Conservation (phyloP, 768 basidiomycete genomes). For the Russula vinacea region DNA sequence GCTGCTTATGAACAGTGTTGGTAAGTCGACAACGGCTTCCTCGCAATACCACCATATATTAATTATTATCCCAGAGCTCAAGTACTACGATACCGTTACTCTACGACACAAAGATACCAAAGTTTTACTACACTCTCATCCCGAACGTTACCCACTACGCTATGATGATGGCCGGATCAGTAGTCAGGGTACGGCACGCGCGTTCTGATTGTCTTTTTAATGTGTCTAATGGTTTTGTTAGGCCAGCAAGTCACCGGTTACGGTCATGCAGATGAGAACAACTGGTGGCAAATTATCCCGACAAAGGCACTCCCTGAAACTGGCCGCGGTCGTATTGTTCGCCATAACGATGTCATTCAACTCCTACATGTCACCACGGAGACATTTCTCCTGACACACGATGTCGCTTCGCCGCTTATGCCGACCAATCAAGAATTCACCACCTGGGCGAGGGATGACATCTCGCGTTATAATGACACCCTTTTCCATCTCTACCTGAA, state of each 20-base stretch:
- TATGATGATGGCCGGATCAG: conserved; percentile 96
- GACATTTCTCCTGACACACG: conserved; percentile 84
- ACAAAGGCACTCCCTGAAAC: conserved; percentile 93
- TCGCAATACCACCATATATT: conserved; percentile 8
- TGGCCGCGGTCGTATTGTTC: conserved; percentile 88
- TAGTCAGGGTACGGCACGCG: conserved; percentile 63
- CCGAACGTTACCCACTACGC: conserved; percentile 84
- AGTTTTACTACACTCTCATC: conserved; percentile 89
- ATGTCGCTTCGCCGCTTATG: conserved; percentile 95
- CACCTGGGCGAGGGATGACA: conserved; percentile 79
- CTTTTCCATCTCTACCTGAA: conserved; percentile 75
- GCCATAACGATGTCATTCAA: conserved; percentile 85
- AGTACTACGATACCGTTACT: conserved; percentile 85
- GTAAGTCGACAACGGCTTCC: conserved; percentile 42
- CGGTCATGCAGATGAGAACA: conserved; percentile 91
- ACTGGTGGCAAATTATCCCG: conserved; percentile 92
- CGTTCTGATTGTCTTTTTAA: neutral
- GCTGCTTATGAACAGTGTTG: conserved; percentile 85
- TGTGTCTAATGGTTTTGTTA: conserved; percentile 34
- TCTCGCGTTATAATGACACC: conserved; percentile 79
- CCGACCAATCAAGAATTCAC: conserved; percentile 99
- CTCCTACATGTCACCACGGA: conserved; percentile 85
- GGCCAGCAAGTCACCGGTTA: conserved; percentile 97
- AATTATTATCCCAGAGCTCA: conserved; percentile 62
- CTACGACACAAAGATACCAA: conserved; percentile 92